Base-by-base conservation (phyloP, 2,329 filamentous ascomycete genomes). In the Cryphonectria naterciae region DNA sequence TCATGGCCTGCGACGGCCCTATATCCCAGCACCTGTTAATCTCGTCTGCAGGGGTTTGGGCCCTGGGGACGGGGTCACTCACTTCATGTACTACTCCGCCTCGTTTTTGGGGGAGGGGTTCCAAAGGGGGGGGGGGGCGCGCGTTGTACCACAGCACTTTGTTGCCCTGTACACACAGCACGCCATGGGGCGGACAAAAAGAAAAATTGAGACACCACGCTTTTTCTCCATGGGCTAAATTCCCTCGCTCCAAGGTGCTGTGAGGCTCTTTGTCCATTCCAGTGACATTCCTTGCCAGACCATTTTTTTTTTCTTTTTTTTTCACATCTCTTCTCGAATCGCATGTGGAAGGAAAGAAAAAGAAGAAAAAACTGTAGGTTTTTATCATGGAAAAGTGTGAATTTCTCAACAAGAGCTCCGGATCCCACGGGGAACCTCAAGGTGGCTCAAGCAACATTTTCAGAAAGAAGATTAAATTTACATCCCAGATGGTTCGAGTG, bases 171-270 rank as follows among this genome's bases (percentile, higher is more conserved):
- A 22, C 22, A 11, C 22, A 8, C 43, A 39, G 37, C 37, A 39
- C 37, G 19, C 46, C 46, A 49, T 49, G 46, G 28, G 54, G 28
- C 25, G 25, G 54, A 15, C 32, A 32, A 32, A 56, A n/a, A 32
- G 28, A n/a, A n/a, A 56, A 4, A 71, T 56, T 71, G 69, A 71
- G 66, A 71, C 66, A 71, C 69, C 69, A 71, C 66, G 66, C 61
- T 60, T 61, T 6, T 28, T 56, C 15, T 28, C 5, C 25, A n/a
- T 61, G 22, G 37, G 28, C 49, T 7, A 17, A 52, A 46, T 15
- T 35, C n/a, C 63, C 65, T 52, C 22, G 11, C 54, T 56, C 41
- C 39, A 37, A 11, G 32, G 32, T 32, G 32, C 32, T 32, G 43
- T 46, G 43, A 46, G 43, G 43, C 37, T 37, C 37, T 37, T 37